phyloP scores from a whole-genome alignment of 192 early-diverging fungal genomes.

The Backusella circina region DNA sequence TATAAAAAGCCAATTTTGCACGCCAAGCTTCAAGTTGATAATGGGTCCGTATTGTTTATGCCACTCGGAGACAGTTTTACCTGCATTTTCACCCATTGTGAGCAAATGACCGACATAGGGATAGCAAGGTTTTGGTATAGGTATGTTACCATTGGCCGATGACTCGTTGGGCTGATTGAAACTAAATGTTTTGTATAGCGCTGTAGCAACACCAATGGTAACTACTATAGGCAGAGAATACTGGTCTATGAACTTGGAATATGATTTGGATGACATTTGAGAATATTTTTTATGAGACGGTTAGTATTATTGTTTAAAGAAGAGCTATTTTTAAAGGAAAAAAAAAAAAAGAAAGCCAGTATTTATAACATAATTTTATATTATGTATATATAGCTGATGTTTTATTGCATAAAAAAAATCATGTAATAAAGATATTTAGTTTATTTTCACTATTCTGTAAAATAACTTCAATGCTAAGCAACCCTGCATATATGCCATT shows the following conservation, averaged over 20 bases:
- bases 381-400: no score
- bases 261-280: not conserved
- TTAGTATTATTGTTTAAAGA: not conserved
- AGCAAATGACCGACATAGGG: not conserved
- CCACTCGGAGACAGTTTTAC: not conserved
- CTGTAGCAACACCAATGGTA: not conserved
- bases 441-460: no score
- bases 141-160: not conserved
- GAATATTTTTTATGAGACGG: not conserved
- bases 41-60: constrained; percentile 1
- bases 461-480: no score
- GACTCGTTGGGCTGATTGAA: not conserved
- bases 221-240: not conserved
- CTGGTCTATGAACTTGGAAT: not conserved
- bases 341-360: not conserved
- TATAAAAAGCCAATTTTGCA: constrained; percentile 8
- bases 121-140: not conserved
- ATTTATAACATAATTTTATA: not conserved
- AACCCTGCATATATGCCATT: no score
- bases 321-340: not conserved
- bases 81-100: not conserved
- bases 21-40: not conserved
- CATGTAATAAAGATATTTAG: no score
- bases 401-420: no score
- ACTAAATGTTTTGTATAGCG: not conserved